phyloP scores from a whole-genome alignment of 768 basidiomycete species.

The Obba rivulosa region DNA sequence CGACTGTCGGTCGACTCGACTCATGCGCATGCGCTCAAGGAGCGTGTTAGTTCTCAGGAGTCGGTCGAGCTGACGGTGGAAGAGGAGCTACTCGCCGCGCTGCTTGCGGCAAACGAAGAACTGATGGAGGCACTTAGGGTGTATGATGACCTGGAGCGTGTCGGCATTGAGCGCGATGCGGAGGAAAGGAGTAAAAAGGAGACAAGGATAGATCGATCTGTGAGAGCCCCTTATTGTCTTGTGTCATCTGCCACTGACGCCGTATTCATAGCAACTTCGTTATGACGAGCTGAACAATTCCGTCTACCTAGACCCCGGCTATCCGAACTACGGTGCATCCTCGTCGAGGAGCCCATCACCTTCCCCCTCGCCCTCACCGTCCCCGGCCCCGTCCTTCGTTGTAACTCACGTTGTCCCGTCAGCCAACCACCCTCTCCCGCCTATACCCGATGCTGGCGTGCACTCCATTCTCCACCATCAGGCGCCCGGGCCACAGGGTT shows the following conservation, averaged over 20 bases:
- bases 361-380: conserved; percentile 38
- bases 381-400: conserved; percentile 26
- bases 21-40: background rate
- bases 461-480: conserved; percentile 14
- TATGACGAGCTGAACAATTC: conserved; percentile 31
- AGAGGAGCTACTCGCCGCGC: conserved; percentile 66
- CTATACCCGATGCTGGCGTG: conserved; percentile 24
- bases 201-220: conserved; percentile 58
- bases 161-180: conserved; percentile 54
- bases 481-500: conserved; percentile 18
- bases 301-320: conserved; percentile 25
- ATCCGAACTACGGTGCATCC: conserved; percentile 25
- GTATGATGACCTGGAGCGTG: conserved; percentile 72
- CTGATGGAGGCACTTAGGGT: conserved; percentile 63
- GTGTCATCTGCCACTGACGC: background rate
- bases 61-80: conserved; percentile 55
- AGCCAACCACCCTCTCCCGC: conserved; percentile 33
- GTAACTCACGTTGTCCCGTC: conserved; percentile 21
- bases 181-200: conserved; percentile 71
- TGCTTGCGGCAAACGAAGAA: conserved; percentile 71
- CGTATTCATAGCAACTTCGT: conserved; percentile 28
- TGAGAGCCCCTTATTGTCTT: conserved; percentile 28
- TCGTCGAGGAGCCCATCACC: conserved; percentile 42
- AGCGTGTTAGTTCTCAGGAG: conserved; percentile 11
- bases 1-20: conserved; percentile 9